Conservation (phyloP, 345 rosid species). For the Pugionium dolabratum region DNA sequence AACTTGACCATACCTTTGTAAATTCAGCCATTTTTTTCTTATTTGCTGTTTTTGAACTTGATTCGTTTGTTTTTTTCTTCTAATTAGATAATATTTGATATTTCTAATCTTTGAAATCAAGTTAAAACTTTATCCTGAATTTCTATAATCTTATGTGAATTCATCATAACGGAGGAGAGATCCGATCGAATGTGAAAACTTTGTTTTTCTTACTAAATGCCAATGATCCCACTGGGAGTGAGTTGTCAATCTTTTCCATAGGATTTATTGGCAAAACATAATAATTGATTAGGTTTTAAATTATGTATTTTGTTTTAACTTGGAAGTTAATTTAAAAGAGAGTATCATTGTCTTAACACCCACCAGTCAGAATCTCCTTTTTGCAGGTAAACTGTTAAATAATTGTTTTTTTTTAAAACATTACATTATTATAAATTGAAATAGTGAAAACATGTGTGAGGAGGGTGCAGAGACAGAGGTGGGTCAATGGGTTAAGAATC, state of each 20-base stretch:
- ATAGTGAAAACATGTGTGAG: conserved; percentile 13
- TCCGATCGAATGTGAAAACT: background rate
- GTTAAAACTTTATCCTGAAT: background rate
- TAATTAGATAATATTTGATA: conserved; percentile 6
- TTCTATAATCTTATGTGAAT: conserved; percentile 3
- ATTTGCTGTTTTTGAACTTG: conserved; percentile 18
- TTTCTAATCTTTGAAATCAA: conserved; percentile 9
- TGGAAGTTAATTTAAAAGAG: background rate
- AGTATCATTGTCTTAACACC: conserved; percentile 15
- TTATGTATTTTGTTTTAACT: conserved; percentile 13
- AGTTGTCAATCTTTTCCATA: conserved; percentile 20
- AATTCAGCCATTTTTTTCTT: conserved; percentile 15
- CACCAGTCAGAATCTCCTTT: conserved; percentile 23
- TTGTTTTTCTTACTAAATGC: background rate
- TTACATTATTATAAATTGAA: background rate
- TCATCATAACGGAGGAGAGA: conserved; percentile 9
- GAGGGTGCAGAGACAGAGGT: background rate
- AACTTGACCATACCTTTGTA: conserved; percentile 22
- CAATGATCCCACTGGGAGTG: conserved; percentile 12
- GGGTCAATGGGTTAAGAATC: conserved; percentile 41
- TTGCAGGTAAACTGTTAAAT: background rate
- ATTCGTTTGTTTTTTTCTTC: conserved; percentile 15
- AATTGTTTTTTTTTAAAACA: background rate
- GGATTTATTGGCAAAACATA: background rate
- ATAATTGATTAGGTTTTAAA: background rate